Evolutionary conservation across 176 grass and related monocot genomes (phyloP).

Genomic region (Avena atlantica): DNA sequence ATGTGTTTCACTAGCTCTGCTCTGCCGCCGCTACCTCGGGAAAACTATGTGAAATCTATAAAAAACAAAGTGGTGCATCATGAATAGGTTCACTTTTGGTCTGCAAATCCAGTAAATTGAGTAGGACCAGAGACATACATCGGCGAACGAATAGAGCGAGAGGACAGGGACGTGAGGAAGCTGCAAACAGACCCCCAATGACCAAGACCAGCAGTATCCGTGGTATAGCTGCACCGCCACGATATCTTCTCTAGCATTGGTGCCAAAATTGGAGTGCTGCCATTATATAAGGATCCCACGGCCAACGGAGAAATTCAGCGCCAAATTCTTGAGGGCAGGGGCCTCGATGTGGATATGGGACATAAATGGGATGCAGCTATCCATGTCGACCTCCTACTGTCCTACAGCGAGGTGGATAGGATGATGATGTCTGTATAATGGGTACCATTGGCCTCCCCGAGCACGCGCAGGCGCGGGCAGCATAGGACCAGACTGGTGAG

Average conservation of each 20-base stretch:
- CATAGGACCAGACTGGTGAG: not conserved
- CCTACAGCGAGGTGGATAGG: not conserved
- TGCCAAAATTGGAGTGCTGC: not conserved
- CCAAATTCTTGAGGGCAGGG: not conserved
- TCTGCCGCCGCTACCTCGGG: too few species aligned
- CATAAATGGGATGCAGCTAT: not conserved
- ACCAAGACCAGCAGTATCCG: not conserved
- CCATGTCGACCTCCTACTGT: not conserved
- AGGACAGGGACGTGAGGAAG: too few species aligned
- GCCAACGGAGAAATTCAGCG: not conserved
- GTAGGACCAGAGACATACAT: too few species aligned
- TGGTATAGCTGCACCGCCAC: not conserved
- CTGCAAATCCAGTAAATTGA: too few species aligned
- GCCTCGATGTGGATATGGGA: not conserved
- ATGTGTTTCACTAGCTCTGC: not conserved
- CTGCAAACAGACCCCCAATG: not conserved
- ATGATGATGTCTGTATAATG: not conserved
- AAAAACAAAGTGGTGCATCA: not conserved
- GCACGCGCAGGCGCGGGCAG: not conserved
- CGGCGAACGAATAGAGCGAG: too few species aligned
- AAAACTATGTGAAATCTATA: too few species aligned
- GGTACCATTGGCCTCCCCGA: too few species aligned
- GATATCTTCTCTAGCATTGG: not conserved
- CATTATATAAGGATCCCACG: not conserved
- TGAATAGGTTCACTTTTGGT: not conserved